These are phyloP conservation scores for Austroboletus festivus DNA, from an alignment of 768 basidiomycete species.

Conservation along the genomic window DNA sequence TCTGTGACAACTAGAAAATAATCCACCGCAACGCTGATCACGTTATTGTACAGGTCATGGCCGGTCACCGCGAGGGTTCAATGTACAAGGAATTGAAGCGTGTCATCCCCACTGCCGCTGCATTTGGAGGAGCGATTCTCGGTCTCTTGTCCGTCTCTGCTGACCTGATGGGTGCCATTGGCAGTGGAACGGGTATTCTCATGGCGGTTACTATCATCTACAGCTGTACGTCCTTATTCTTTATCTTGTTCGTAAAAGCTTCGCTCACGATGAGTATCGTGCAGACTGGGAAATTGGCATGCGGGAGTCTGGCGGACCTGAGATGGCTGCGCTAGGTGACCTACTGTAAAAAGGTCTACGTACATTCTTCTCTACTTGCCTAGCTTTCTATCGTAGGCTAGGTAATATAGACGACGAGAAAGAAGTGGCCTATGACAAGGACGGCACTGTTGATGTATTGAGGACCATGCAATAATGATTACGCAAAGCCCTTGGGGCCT, in stretches of 20 bases:
- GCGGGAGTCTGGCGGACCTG: conserved; percentile 75
- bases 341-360: conserved; percentile 47
- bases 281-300: conserved; percentile 93
- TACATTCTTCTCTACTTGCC: neutral
- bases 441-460: too few relatives aligned
- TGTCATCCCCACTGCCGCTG: conserved; percentile 96
- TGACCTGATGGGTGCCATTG: conserved; percentile 94
- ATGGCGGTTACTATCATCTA: conserved; percentile 99
- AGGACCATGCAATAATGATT: too few relatives aligned
- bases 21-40: conserved; percentile 2
- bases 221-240: conserved; percentile 56
- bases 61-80: conserved; percentile 90
- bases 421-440: neutral
- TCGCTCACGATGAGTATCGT: neutral
- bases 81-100: conserved; percentile 99
- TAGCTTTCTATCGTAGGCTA: neutral
- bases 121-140: conserved; percentile 95
- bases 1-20: conserved; percentile 21
- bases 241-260: too few relatives aligned
- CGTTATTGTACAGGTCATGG: conserved; percentile 54
- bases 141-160: conserved; percentile 88
- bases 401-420: conserved; percentile 11
- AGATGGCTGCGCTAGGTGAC: conserved; percentile 79
- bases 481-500: too few relatives aligned
- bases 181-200: conserved; percentile 92